These are phyloP conservation scores for Naumovozyma baii DNA, from an alignment of 805 yeast species.

Conservation along the genomic window DNA sequence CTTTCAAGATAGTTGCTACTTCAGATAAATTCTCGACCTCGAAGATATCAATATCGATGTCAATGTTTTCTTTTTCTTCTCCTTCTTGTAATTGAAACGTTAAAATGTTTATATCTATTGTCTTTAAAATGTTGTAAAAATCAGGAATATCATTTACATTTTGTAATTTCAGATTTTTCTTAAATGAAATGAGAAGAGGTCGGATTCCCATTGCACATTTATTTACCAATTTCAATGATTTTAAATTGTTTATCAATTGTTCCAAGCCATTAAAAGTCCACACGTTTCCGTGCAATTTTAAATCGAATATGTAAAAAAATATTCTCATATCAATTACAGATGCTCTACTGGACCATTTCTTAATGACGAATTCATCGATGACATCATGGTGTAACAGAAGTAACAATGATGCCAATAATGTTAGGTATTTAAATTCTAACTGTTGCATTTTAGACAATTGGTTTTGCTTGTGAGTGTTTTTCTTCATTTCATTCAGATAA, in stretches of 20 bases:
- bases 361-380: conserved; percentile 12
- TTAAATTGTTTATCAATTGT: conserved; percentile 14
- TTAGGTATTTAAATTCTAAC: conserved; percentile 17
- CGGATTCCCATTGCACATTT: conserved; percentile 9
- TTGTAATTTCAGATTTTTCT: conserved; percentile 1
- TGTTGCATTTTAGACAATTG: conserved; percentile 13
- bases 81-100: conserved; percentile 1
- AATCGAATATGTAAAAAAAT: conserved; percentile 19
- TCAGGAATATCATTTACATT: conserved; percentile 7
- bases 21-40: conserved; percentile 12
- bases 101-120: conserved; percentile 21
- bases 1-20: conserved; percentile 8
- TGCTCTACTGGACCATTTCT: conserved; percentile 14
- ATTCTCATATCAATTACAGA: conserved; percentile 21
- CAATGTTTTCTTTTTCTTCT: conserved; percentile 1
- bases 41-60: conserved; percentile 9
- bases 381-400: conserved; percentile 16
- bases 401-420: conserved; percentile 16
- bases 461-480: neutral
- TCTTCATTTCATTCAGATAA: conserved; percentile 6
- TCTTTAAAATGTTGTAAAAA: conserved; percentile 13
- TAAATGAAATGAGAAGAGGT: conserved; percentile 3
- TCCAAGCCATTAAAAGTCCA: conserved; percentile 26
- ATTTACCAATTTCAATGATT: conserved; percentile 18
- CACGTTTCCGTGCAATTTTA: conserved; percentile 21